Evolutionary conservation across 805 yeast species (phyloP), one percentile per base, ranked within the genome.

Genomic region (Kazachstania martiniae): DNA sequence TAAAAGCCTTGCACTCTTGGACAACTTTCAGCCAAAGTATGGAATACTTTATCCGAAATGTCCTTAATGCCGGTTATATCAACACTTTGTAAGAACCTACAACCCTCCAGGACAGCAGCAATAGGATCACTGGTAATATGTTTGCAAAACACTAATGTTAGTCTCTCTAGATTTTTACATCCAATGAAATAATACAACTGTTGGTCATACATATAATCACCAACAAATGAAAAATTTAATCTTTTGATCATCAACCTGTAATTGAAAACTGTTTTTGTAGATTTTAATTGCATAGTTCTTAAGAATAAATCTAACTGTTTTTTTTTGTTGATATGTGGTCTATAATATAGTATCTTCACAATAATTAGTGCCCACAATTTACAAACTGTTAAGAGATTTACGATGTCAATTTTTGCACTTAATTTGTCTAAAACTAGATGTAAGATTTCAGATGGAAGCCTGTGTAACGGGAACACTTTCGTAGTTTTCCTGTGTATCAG

Each of bases 1-100:
- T 86, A 87, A 28, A 87, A 62, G 1, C 95, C 95, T 59, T 89
- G 96, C 28, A 89, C 63, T 29, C 89, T 62, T 23, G 72, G 69
- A 55, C 95, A 87, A 46, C 72, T 67, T 7, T 51, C 50, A 3
- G 95, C 85, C 41, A 89, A 63, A 5, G 81, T 73, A 18, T 58
- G 43, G 37, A 85, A 72, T 4, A 86, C 74, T 27, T 68, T 74
- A 60, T 87, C 95, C n/a, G 68, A 61, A 18, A 79, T 62, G 39
- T 69, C 74, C 27, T 65, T 66, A 4, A 84, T 79, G 7, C 91
- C 91, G 0, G 95, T 78, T 44, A 89, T 66, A 58, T 89, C 97
- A 31, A 89, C 77, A 27, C 93, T 80, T 55, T 83, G 94, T 37
- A 89, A 61, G 39, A 73, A 67, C 38, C 68, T 66, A 56, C 94